These are phyloP conservation scores for Plasmodium falciparum DNA, from an alignment of 169 alveolate genomes.

Conservation along the genomic window DNA sequence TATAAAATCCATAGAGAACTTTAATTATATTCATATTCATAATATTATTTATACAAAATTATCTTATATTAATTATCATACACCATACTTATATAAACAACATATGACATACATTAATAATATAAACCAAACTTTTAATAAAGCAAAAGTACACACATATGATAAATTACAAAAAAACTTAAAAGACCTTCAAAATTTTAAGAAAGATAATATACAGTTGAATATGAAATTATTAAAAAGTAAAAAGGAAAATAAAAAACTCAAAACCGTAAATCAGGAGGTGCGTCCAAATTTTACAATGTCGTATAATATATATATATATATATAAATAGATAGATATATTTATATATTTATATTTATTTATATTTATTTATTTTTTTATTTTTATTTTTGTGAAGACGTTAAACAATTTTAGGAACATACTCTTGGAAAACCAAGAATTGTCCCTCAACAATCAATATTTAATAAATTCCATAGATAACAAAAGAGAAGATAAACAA, in stretches of 20 bases:
- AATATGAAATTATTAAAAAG: neutral
- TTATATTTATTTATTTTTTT: neutral
- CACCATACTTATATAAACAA: too few species aligned
- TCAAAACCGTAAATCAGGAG: neutral
- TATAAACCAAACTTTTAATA: neutral
- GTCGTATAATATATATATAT: too few species aligned
- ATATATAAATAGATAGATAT: too few species aligned
- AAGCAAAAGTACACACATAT: neutral
- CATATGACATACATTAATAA: too few species aligned
- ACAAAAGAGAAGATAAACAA: conserved; percentile 12
- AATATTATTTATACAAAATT: neutral
- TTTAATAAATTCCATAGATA: conserved; percentile 17
- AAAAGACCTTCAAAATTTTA: neutral
- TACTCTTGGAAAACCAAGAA: conserved; percentile 25
- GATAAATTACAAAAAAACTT: neutral
- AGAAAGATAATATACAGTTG: neutral
- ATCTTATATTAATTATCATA: too few species aligned
- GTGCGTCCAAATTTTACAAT: neutral
- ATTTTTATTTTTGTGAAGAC: conserved; percentile 10
- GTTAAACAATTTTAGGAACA: conserved; percentile 23
- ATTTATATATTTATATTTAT: too few species aligned
- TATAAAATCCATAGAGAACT: conserved; percentile 27
- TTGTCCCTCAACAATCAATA: conserved; percentile 22
- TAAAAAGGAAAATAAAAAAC: neutral
- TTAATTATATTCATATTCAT: neutral